These are phyloP conservation scores for Nitzschia putrida DNA, from an alignment of 108 stramenopile species.

Conservation along the genomic window DNA sequence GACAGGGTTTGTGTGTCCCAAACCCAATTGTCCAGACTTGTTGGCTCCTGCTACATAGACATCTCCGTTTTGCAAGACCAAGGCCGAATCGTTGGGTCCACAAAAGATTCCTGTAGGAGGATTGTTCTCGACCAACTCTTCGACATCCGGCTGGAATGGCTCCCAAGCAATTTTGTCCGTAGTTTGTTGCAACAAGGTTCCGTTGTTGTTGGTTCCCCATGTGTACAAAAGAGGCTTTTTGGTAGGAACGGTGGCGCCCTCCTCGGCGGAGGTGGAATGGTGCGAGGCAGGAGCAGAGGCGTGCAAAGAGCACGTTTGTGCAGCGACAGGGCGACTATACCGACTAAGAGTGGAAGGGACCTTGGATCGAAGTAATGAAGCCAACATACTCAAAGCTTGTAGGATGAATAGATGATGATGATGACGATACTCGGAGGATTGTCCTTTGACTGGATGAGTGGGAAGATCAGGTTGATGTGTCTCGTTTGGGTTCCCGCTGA, in stretches of 20 bases:
- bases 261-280: not conserved
- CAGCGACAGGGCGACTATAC: too few species aligned
- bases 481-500: too few species aligned
- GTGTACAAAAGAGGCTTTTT: constrained; percentile 35
- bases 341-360: too few species aligned
- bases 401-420: too few species aligned
- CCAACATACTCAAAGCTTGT: too few species aligned
- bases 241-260: not conserved
- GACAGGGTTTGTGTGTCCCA: constrained; percentile 49
- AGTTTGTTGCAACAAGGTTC: constrained; percentile 31
- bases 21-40: constrained; percentile 76
- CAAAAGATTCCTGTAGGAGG: constrained; percentile 44
- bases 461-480: too few species aligned
- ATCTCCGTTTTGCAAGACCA: constrained; percentile 48
- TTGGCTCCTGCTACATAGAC: constrained; percentile 69
- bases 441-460: too few species aligned
- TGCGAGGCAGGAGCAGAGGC: not conserved
- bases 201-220: constrained; percentile 53
- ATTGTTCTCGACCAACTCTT: not conserved
- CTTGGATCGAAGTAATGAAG: too few species aligned
- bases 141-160: constrained; percentile 11
- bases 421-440: too few species aligned
- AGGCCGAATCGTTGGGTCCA: constrained; percentile 67
- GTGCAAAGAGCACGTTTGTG: not conserved
- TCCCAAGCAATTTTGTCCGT: constrained; percentile 31